Evolutionary conservation across 2,329 filamentous ascomycete genomes (phyloP).

Genomic region (Fonsecaea pedrosoi): DNA sequence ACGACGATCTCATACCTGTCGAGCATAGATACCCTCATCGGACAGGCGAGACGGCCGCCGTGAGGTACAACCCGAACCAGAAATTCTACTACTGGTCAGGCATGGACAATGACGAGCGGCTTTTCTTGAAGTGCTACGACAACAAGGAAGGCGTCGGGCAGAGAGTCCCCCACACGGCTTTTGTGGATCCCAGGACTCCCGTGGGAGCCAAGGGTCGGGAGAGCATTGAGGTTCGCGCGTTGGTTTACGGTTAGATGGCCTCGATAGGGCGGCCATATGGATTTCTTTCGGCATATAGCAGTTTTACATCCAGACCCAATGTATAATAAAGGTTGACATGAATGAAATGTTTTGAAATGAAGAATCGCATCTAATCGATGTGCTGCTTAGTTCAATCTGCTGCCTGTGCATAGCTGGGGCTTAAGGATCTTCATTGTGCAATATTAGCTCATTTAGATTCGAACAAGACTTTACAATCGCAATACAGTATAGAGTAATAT

Average conservation of each 20-base stretch:
- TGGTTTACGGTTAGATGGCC: conserved; percentile 74
- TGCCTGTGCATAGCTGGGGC: too few relatives aligned
- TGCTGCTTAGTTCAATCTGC: too few relatives aligned
- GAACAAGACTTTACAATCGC: too few relatives aligned
- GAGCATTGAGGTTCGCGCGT: conserved; percentile 86
- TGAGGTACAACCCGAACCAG: conserved; percentile 67
- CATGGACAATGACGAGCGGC: conserved; percentile 74
- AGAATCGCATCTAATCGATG: neutral
- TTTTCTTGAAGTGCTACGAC: conserved; percentile 81
- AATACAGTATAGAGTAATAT: too few relatives aligned
- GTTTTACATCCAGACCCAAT: neutral
- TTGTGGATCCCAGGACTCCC: conserved; percentile 75
- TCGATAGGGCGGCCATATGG: neutral
- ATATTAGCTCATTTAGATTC: too few relatives aligned
- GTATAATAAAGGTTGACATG: neutral
- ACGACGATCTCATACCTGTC: conserved; percentile 72
- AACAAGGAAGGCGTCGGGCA: conserved; percentile 59
- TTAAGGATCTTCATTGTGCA: too few relatives aligned
- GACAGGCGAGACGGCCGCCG: conserved; percentile 74
- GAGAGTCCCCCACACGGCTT: conserved; percentile 75
- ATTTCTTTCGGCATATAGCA: neutral
- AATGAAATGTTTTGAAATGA: neutral
- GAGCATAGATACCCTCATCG: conserved; percentile 76
- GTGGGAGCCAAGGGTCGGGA: conserved; percentile 74
- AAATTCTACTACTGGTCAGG: conserved; percentile 82